Evolutionary conservation across 768 basidiomycete species (phyloP).

Genomic region (Ramaria rubella): DNA sequence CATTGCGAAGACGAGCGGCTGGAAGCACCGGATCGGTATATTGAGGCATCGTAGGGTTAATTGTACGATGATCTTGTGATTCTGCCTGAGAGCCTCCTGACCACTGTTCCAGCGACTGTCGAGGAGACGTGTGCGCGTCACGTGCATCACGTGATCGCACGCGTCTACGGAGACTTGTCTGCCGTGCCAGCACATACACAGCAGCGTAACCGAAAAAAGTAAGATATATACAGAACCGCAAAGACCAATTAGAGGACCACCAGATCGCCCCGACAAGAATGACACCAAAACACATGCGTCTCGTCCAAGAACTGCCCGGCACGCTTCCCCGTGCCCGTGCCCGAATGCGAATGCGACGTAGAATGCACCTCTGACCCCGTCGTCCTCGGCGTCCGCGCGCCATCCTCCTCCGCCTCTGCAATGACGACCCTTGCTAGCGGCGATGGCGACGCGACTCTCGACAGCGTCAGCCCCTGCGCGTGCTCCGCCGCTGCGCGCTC

Average conservation of each 20-base stretch:
- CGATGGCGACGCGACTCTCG: conserved; percentile 39
- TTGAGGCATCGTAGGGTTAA: too few species aligned
- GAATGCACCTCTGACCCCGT: conserved; percentile 12
- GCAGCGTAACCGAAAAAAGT: too few species aligned
- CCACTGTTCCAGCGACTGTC: too few species aligned
- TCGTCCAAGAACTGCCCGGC: conserved; percentile 75
- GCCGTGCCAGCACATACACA: too few species aligned
- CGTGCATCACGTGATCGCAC: too few species aligned
- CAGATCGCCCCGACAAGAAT: conserved; percentile 73
- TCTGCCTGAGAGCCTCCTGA: too few species aligned
- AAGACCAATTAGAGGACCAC: conserved; percentile 70
- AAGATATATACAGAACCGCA: too few species aligned
- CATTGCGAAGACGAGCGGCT: too few species aligned
- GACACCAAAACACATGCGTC: conserved; percentile 86
- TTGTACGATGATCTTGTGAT: too few species aligned
- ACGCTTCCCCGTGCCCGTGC: conserved; percentile 31
- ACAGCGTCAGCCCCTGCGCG: conserved; percentile 3
- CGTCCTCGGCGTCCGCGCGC: conserved; percentile 23
- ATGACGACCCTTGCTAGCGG: conserved; percentile 39
- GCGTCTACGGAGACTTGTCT: too few species aligned
- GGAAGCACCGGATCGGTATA: too few species aligned
- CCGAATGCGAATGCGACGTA: conserved; percentile 2
- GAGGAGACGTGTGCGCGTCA: too few species aligned
- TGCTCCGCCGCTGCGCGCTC: conserved; percentile 45
- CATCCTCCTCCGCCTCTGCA: conserved; percentile 12